These are phyloP conservation scores for Copromyces sp. DNA, from an alignment of 495 filamentous ascomycete species.

Conservation along the genomic window DNA sequence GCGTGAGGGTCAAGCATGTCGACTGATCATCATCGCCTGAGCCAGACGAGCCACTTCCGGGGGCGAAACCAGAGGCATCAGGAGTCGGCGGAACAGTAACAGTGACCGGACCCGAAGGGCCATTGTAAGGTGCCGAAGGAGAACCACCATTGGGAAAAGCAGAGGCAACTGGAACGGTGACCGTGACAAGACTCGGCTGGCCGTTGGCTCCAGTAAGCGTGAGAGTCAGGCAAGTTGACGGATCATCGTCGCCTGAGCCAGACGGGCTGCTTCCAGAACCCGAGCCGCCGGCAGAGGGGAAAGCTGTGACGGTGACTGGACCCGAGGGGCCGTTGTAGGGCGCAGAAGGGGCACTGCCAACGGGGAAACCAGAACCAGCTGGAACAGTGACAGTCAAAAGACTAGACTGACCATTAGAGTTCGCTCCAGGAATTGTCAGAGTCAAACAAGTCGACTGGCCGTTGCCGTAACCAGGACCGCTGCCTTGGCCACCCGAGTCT, in stretches of 20 bases:
- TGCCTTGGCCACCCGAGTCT: neutral
- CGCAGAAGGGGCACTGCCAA: neutral
- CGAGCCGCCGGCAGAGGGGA: neutral
- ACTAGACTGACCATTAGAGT: neutral
- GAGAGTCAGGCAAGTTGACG: neutral
- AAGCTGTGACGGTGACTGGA: neutral
- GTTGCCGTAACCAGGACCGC: neutral
- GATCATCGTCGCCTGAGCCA: neutral
- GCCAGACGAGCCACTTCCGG: neutral
- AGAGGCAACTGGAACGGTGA: neutral
- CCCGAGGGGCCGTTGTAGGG: neutral
- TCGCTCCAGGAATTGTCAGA: neutral
- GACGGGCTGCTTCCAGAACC: neutral
- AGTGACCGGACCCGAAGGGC: neutral
- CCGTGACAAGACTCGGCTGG: neutral
- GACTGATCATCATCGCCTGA: neutral
- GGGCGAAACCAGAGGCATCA: neutral
- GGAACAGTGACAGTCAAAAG: neutral
- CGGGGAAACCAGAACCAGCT: neutral
- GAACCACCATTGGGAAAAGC: neutral
- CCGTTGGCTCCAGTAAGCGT: neutral
- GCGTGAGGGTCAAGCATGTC: slow-evolving; percentile 3
- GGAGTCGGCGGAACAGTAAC: neutral
- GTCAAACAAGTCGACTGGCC: neutral
- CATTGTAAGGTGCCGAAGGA: neutral